Conservation (phyloP, 1,284 basidiomycete genomes). For the Trichosporon sp. region DNA sequence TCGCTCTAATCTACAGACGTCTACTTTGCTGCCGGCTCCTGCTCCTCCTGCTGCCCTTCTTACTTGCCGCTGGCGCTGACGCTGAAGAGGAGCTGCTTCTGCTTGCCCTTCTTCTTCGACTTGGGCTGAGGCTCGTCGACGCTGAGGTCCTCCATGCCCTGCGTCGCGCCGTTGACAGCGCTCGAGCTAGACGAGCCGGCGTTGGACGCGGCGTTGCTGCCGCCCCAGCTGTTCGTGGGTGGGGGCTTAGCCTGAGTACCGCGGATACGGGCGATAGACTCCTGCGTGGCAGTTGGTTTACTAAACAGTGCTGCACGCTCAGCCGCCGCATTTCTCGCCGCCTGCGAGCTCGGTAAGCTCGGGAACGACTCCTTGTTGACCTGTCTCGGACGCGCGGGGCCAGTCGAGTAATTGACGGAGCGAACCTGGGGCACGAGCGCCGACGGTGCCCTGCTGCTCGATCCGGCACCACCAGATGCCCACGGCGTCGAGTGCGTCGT, state of each 20-base stretch:
- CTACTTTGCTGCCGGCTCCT: not conserved
- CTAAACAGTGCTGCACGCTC: conserved; percentile 44
- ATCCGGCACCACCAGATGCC: conserved; percentile 38
- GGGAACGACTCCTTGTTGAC: conserved; percentile 60
- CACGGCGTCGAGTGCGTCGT: conserved; percentile 40
- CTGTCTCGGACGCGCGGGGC: conserved; percentile 15
- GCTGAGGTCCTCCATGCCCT: not conserved
- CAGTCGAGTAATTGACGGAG: conserved; percentile 36
- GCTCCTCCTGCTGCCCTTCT: no score
- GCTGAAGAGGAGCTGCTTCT: conserved; percentile 75
- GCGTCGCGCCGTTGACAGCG: conserved; percentile 20
- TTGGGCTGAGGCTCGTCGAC: not conserved
- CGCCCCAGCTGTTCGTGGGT: conserved; percentile 26
- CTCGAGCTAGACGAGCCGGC: not conserved
- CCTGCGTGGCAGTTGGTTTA: conserved; percentile 58
- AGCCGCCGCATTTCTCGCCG: conserved; percentile 39
- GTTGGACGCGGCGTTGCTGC: not conserved
- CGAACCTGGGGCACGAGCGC: conserved; percentile 34
- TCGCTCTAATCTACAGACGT: not conserved
- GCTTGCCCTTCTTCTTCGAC: conserved; percentile 60
- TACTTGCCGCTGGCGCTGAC: conserved; percentile 37
- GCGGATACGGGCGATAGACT: conserved; percentile 64
- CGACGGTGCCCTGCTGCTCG: conserved; percentile 28
- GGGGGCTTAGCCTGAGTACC: conserved; percentile 53
- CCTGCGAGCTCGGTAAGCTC: conserved; percentile 53